phyloP scores from a whole-genome alignment of 164 flowering plant genomes.

The Macadamia integrifolia region DNA sequence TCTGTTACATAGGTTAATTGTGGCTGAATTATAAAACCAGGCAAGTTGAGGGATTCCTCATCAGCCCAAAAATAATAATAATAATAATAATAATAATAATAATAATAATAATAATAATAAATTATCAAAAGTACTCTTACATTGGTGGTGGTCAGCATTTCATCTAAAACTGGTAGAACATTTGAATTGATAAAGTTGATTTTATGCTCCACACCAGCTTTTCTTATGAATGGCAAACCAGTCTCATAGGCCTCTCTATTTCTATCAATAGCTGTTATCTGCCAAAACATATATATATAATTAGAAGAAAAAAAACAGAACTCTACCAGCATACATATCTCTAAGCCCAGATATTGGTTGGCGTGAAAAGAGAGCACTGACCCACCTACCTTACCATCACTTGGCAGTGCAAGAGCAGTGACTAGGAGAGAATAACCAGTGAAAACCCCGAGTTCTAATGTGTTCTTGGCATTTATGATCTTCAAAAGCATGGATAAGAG shows the following conservation, averaged over 20 bases:
- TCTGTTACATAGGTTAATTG: no score
- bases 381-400: slow-evolving; percentile 24
- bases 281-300: not conserved
- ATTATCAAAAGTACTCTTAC: slow-evolving; percentile 13
- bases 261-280: slow-evolving; percentile 25
- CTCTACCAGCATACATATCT: no score
- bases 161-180: slow-evolving; percentile 20
- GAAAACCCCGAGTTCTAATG: slow-evolving; percentile 42
- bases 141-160: slow-evolving; percentile 16
- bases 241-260: slow-evolving; percentile 23
- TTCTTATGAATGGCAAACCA: slow-evolving; percentile 31
- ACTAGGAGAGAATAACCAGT: slow-evolving; percentile 47
- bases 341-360: no score
- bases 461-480: slow-evolving; percentile 34
- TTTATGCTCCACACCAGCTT: slow-evolving; percentile 36
- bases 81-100: no score
- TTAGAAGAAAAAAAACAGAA: no score
- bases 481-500: slow-evolving; percentile 34
- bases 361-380: no score
- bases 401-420: slow-evolving; percentile 42
- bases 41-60: no score
- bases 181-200: slow-evolving; percentile 33
- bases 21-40: no score
- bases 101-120: no score
- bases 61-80: no score